Evolutionary conservation across 108 stramenopile genomes (phyloP), one percentile per base, ranked within the genome.

Genomic region (Chaetoceros tenuissimus): DNA sequence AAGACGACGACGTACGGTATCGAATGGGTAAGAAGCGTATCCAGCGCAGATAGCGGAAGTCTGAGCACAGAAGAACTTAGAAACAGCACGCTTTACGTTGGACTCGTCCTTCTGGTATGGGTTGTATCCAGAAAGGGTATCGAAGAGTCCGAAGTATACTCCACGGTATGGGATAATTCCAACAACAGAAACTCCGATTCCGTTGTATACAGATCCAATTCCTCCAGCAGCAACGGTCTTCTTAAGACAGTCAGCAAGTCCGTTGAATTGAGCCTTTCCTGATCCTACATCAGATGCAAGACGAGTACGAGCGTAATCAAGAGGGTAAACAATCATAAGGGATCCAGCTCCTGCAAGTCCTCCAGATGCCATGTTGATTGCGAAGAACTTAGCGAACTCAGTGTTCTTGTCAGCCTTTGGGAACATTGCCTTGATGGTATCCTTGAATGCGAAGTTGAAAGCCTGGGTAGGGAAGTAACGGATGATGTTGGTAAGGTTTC

Each of bases 361-460:
- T 48, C 98, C 98, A 54, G 94, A 92, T 44, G 94, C 95, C 75
- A 98, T 84, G 91, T 98, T 98, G 80, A 94, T 94, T 23, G 71
- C 59, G 72, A 98, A 97, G 87, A 97, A 97, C 73, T 87, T 92
- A 44, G 62, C 71, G 68, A 97, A 98, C 67, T 98, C 89, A 3
- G 70, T 91, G 81, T 94, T 95, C 78, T 94, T 91, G 87, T 91
- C 89, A 54, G 86, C 94, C 80, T 89, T 92, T 53, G 96, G 96
- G 89, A 99, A 97, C 48, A 98, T 47, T 19, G 71, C 75, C 91
- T 98, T 98, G 91, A 97, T 94, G 52, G 76, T 63, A 62, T 99
- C 96, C 93, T 96, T 96, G 80, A 99, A 95, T 75, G 97, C 93
- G 72, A 99, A 98, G 94, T 97, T 99, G 77, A 98, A 94, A 30